Conservation (phyloP, 768 basidiomycete species). For the Suillus subalutaceus region DNA sequence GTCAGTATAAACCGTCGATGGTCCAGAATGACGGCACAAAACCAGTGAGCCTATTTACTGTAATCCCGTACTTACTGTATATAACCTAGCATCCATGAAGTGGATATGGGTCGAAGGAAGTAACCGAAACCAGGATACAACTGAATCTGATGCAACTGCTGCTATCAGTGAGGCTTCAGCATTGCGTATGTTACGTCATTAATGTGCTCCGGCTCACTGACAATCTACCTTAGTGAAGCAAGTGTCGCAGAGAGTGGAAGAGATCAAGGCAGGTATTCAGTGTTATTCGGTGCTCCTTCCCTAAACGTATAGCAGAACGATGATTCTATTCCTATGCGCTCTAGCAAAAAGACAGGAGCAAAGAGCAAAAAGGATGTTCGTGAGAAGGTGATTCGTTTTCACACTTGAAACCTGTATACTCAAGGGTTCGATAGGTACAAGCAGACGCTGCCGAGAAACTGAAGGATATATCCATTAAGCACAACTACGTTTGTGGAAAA, state of each 20-base stretch:
- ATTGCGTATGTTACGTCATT: slow-evolving; percentile 39
- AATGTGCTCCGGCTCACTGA: not conserved
- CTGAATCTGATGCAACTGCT: slow-evolving; percentile 16
- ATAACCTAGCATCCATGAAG: slow-evolving; percentile 32
- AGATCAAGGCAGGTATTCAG: slow-evolving; percentile 51
- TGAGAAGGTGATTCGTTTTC: slow-evolving; percentile 51
- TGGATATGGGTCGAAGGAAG: slow-evolving; percentile 64
- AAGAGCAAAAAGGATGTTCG: slow-evolving; percentile 78
- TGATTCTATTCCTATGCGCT: slow-evolving; percentile 61
- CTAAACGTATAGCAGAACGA: slow-evolving; percentile 52
- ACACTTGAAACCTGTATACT: not conserved
- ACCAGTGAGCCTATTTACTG: slow-evolving; percentile 49
- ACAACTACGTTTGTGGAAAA: slow-evolving; percentile 64
- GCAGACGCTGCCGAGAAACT: slow-evolving; percentile 58
- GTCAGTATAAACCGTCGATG: slow-evolving; percentile 75
- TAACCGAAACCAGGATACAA: slow-evolving; percentile 13
- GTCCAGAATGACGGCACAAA: slow-evolving; percentile 77
- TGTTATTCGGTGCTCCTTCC: not conserved
- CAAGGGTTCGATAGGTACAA: slow-evolving; percentile 49
- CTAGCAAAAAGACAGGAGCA: slow-evolving; percentile 71
- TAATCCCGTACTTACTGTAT: not conserved
- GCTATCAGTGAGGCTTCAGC: slow-evolving; percentile 51
- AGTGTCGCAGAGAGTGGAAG: slow-evolving; percentile 57
- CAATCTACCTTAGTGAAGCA: slow-evolving; percentile 49
- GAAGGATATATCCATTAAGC: slow-evolving; percentile 57